A percentile compares a stretch with the other conserved stretches of the same genome.
Conservation (phyloP, 345 rosid genomes). For the Gossypium arboreum region DNA sequence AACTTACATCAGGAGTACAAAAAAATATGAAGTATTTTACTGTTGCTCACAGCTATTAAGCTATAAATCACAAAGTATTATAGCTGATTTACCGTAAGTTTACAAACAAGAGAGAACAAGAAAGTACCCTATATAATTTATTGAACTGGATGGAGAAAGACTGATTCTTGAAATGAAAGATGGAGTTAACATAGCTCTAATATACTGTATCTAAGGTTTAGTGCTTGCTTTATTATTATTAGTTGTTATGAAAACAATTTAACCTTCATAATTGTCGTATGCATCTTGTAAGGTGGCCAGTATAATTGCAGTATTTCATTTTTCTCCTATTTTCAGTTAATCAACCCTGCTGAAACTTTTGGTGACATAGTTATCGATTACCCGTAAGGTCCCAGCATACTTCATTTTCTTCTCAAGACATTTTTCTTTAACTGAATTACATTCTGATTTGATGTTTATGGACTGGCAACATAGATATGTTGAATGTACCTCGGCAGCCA, state of each 20-base stretch:
- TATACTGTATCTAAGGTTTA: not conserved
- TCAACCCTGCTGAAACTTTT: slow-evolving; percentile 99
- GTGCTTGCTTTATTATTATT: not conserved
- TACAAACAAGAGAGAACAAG: not conserved
- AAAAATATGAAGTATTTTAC: not conserved
- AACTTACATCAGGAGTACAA: not conserved
- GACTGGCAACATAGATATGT: slow-evolving; percentile 32
- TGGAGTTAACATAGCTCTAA: not conserved
- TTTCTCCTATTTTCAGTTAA: slow-evolving; percentile 43
- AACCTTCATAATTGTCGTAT: not conserved
- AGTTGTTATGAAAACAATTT: not conserved
- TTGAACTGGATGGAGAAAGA: not conserved
- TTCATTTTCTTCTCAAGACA: slow-evolving; percentile 6
- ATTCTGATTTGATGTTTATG: slow-evolving; percentile 9
- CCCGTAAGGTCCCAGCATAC: slow-evolving; percentile 56
- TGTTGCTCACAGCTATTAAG: not conserved
- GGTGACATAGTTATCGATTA: slow-evolving; percentile 95
- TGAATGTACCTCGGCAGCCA: slow-evolving; percentile 53
- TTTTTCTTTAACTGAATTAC: not conserved
- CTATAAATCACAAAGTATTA: not conserved
- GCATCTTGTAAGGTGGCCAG: not conserved
- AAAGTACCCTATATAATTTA: not conserved
- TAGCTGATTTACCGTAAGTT: not conserved
- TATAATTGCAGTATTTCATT: not conserved
- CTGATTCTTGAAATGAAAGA: not conserved